These are phyloP conservation scores for Talaromyces proteolyticus DNA, from an alignment of 495 filamentous ascomycete species.

Conservation along the genomic window DNA sequence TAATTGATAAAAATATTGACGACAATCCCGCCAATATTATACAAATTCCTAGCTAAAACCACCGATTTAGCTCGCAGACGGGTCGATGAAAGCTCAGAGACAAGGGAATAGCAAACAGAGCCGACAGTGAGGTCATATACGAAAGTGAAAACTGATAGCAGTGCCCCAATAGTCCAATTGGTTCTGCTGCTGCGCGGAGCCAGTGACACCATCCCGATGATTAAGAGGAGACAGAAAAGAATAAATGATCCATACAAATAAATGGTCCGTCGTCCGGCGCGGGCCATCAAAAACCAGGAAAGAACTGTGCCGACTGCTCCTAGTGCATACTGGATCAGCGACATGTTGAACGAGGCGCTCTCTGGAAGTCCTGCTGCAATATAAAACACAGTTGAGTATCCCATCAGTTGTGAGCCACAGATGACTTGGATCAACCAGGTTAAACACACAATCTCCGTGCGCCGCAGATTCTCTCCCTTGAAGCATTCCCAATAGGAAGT, in stretches of 20 bases:
- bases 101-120: constrained; percentile 72
- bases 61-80: constrained; percentile 75
- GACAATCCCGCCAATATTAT: constrained; percentile 67
- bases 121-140: constrained; percentile 74
- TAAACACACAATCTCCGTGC: constrained; percentile 75
- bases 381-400: constrained; percentile 77
- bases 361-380: constrained; percentile 60
- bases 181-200: constrained; percentile 47
- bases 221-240: constrained; percentile 59
- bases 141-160: constrained; percentile 67
- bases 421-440: constrained; percentile 82
- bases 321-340: constrained; percentile 69
- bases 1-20: constrained; percentile 66
- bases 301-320: constrained; percentile 68
- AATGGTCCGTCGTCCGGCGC: constrained; percentile 64
- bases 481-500: constrained; percentile 72
- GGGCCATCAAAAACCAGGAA: constrained; percentile 67
- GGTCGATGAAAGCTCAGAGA: constrained; percentile 67
- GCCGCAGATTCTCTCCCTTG: constrained; percentile 63
- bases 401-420: constrained; percentile 71
- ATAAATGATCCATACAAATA: constrained; percentile 64
- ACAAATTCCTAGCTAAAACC: constrained; percentile 62
- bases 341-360: constrained; percentile 58
- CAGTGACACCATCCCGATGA: constrained; percentile 70
- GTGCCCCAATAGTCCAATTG: constrained; percentile 60